Conservation (phyloP, 148 eudicot species). For the Rhododendron molle region DNA sequence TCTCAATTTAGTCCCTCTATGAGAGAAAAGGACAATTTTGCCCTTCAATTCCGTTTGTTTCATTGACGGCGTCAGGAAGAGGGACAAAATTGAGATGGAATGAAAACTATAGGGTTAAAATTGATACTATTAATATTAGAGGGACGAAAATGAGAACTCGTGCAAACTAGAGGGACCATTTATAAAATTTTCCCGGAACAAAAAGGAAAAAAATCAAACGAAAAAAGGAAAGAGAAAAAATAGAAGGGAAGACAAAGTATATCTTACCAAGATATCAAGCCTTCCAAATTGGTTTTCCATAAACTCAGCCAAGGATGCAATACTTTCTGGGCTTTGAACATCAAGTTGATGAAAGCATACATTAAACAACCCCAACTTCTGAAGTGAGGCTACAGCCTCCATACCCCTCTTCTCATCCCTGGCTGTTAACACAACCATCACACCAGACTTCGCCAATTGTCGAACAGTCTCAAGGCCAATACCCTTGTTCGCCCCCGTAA, state of each 20-base stretch:
- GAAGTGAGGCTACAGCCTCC: conserved; percentile 28
- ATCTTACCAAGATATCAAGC: conserved; percentile 48
- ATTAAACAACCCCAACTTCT: conserved; percentile 26
- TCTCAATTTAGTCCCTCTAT: too few species aligned
- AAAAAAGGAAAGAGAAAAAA: neutral
- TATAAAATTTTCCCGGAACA: too few species aligned
- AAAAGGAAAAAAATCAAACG: neutral
- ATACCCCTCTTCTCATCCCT: conserved; percentile 42
- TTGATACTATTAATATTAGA: too few species aligned
- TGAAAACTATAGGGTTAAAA: too few species aligned
- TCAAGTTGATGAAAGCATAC: conserved; percentile 52
- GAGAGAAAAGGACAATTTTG: too few species aligned
- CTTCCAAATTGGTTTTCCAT: conserved; percentile 25
- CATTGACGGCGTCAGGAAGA: too few species aligned
- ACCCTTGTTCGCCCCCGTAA: conserved; percentile 55
- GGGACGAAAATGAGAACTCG: too few species aligned
- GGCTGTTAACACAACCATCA: conserved; percentile 42
- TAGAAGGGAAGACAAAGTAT: neutral
- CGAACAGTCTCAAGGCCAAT: conserved; percentile 47
- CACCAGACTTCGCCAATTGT: conserved; percentile 35
- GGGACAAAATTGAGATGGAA: too few species aligned
- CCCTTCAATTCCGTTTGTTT: too few species aligned
- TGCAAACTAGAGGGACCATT: too few species aligned
- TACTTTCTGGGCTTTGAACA: conserved; percentile 34
- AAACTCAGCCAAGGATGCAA: conserved; percentile 31